phyloP scores from a whole-genome alignment of 768 basidiomycete species.

The Leccinum imitatum region DNA sequence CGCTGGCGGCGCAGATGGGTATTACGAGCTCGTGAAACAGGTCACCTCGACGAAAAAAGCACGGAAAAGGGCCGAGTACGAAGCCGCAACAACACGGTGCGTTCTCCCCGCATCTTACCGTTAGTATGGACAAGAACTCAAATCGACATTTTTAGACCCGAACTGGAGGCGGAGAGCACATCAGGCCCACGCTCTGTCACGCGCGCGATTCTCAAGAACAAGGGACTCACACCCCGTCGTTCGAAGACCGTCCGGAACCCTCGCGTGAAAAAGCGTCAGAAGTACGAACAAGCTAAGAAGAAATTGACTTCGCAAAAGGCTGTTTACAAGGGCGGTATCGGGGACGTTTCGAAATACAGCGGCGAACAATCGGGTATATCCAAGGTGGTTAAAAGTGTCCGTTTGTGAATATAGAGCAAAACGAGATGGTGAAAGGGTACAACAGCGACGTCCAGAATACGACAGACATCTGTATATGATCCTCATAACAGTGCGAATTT shows the following conservation, averaged over 20 bases:
- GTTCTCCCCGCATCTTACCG: slow-evolving; percentile 23
- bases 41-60: slow-evolving; percentile 69
- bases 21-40: slow-evolving; percentile 88
- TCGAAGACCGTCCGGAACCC: slow-evolving; percentile 93
- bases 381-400: slow-evolving; percentile 84
- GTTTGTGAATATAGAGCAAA: slow-evolving; percentile 41
- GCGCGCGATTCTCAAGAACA: slow-evolving; percentile 89
- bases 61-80: slow-evolving; percentile 80
- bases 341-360: slow-evolving; percentile 71
- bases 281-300: slow-evolving; percentile 94
- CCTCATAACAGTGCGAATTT: slow-evolving; percentile 11
- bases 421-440: slow-evolving; percentile 12
- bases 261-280: slow-evolving; percentile 93
- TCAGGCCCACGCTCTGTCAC: slow-evolving; percentile 86
- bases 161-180: slow-evolving; percentile 38
- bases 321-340: slow-evolving; percentile 86
- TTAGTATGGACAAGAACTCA: slow-evolving; percentile 8
- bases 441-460: slow-evolving; percentile 11
- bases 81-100: slow-evolving; percentile 60
- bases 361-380: slow-evolving; percentile 95
- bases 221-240: slow-evolving; percentile 88
- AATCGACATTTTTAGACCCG: slow-evolving; percentile 26
- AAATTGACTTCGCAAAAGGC: slow-evolving; percentile 87
- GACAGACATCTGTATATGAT: slow-evolving; percentile 15
- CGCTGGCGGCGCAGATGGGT: slow-evolving; percentile 61